These are phyloP conservation scores for Podospora conica DNA, from an alignment of 495 filamentous ascomycete genomes.

Conservation along the genomic window DNA sequence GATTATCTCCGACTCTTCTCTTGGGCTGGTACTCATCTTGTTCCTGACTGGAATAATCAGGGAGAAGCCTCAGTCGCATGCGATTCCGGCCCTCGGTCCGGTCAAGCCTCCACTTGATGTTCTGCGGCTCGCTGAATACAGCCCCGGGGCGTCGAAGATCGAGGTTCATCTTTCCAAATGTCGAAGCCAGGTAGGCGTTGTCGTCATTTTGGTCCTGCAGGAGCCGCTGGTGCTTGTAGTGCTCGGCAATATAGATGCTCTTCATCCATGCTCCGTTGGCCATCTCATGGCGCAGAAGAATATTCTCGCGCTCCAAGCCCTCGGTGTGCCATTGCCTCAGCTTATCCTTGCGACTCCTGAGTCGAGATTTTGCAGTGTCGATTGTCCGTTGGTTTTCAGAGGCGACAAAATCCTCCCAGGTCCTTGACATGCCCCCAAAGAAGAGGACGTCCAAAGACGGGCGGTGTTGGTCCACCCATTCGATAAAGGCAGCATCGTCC, in stretches of 20 bases:
- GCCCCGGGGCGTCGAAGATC: slow-evolving; percentile 72
- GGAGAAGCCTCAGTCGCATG: slow-evolving; percentile 81
- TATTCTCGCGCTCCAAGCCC: slow-evolving; percentile 59
- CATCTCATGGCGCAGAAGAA: slow-evolving; percentile 70
- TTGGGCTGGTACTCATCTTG: slow-evolving; percentile 82
- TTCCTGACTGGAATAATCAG: slow-evolving; percentile 59
- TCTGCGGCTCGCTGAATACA: slow-evolving; percentile 59
- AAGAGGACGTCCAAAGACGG: slow-evolving; percentile 75
- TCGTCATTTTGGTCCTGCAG: slow-evolving; percentile 91
- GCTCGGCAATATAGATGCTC: slow-evolving; percentile 88
- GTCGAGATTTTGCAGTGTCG: slow-evolving; percentile 60
- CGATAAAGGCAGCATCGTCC: slow-evolving; percentile 78
- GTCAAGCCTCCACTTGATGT: slow-evolving; percentile 82
- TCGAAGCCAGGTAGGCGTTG: slow-evolving; percentile 61
- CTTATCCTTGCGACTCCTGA: slow-evolving; percentile 71
- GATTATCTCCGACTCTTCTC: slow-evolving; percentile 43
- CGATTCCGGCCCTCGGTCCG: slow-evolving; percentile 92
- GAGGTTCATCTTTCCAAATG: slow-evolving; percentile 65
- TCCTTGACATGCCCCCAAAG: slow-evolving; percentile 65
- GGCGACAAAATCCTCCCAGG: slow-evolving; percentile 78
- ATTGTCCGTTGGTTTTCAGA: slow-evolving; percentile 72
- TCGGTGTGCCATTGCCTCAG: slow-evolving; percentile 71
- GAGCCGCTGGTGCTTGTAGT: slow-evolving; percentile 79
- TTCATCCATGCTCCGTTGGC: slow-evolving; percentile 85
- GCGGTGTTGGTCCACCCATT: slow-evolving; percentile 83